Percentiles rank a stretch among this genome's conserved stretches.
These are phyloP conservation scores for Plasmopara viticola DNA, from an alignment of 352 stramenopile genomes.

Conservation along the genomic window DNA sequence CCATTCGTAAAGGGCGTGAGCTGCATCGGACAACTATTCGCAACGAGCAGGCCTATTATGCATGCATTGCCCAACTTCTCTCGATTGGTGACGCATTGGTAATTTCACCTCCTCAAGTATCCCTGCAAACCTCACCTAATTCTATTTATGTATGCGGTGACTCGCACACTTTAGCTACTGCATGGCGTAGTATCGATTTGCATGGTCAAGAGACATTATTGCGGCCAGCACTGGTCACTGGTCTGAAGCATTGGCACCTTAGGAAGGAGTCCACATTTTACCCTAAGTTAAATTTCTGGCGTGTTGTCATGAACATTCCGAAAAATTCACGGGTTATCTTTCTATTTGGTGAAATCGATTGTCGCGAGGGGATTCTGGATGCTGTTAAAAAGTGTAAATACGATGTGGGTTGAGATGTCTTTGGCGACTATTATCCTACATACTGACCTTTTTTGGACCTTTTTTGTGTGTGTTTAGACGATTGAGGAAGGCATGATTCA, in stretches of 20 bases:
- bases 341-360: conserved; percentile 95
- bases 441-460: neutral
- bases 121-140: conserved; percentile 1
- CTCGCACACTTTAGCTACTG: conserved; percentile 86
- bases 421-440: neutral
- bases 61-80: conserved; percentile 79
- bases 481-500: conserved; percentile 74
- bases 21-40: conserved; percentile 80
- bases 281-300: conserved; percentile 88
- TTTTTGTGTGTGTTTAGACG: conserved; percentile 17
- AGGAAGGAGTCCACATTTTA: conserved; percentile 85
- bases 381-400: conserved; percentile 87
- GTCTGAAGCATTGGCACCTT: conserved; percentile 93
- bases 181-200: conserved; percentile 67
- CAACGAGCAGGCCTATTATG: conserved; percentile 87
- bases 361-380: conserved; percentile 87
- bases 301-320: conserved; percentile 50
- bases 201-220: conserved; percentile 15
- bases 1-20: conserved; percentile 41
- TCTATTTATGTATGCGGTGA: conserved; percentile 88
- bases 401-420: conserved; percentile 31
- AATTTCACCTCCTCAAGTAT: neutral
- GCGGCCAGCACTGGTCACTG: conserved; percentile 82
- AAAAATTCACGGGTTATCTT: conserved; percentile 75
- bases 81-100: conserved; percentile 28